Conservation (phyloP, 257 asterid genomes). For the Fraxinus cuspidata region DNA sequence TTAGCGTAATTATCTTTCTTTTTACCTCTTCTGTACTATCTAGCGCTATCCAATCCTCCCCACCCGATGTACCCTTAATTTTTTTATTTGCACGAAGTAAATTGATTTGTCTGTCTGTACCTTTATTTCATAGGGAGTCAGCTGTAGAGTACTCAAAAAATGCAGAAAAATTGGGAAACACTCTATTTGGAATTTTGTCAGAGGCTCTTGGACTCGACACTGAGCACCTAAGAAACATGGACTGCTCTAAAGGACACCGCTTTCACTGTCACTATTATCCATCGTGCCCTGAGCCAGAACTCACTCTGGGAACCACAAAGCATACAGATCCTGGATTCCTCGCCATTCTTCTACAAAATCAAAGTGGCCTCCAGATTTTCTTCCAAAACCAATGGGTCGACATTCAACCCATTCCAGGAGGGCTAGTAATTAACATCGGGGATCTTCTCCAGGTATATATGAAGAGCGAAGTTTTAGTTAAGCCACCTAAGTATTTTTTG, state of each 20-base stretch:
- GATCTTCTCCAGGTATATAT: conserved; percentile 44
- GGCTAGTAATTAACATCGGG: conserved; percentile 37
- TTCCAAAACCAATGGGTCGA: conserved; percentile 34
- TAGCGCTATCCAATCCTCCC: not conserved
- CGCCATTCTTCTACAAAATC: conserved; percentile 42
- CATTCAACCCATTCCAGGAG: conserved; percentile 28
- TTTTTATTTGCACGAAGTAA: too few species aligned
- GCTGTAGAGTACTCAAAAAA: conserved; percentile 30
- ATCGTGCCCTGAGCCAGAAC: conserved; percentile 47
- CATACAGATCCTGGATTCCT: conserved; percentile 47
- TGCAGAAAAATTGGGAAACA: conserved; percentile 22
- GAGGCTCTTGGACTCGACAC: conserved; percentile 44
- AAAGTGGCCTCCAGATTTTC: conserved; percentile 36
- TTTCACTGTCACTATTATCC: conserved; percentile 43
- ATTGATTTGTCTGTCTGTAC: not conserved
- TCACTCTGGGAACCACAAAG: conserved; percentile 35
- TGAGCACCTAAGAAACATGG: conserved; percentile 28
- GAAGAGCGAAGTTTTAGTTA: not conserved
- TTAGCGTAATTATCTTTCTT: not conserved
- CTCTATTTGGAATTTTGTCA: conserved; percentile 32
- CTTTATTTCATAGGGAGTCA: conserved; percentile 23
- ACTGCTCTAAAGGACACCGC: conserved; percentile 31
- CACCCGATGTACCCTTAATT: not conserved
- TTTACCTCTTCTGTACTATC: too few species aligned
- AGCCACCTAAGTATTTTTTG: too few species aligned